phyloP scores from a whole-genome alignment of 2,329 filamentous ascomycete species.

The Fusarium redolens region DNA sequence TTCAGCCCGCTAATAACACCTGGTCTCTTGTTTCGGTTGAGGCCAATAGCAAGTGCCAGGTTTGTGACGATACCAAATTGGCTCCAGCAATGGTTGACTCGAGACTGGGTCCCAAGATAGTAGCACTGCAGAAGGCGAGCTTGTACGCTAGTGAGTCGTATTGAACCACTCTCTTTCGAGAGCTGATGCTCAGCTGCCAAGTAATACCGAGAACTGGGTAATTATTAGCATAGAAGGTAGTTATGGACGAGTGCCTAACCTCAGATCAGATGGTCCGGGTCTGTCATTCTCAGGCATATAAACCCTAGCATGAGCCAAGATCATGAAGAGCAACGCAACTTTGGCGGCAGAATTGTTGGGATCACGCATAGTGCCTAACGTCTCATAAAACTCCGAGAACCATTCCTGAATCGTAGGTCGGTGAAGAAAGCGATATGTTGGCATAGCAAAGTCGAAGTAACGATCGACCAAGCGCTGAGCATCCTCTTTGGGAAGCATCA shows the following conservation, averaged over 20 bases:
- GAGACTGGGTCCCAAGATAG: conserved; percentile 57
- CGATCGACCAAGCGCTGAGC: conserved; percentile 55
- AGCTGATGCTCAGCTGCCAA: conserved; percentile 52
- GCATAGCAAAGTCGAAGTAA: conserved; percentile 68
- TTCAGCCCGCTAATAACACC: conserved; percentile 25
- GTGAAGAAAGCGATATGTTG: conserved; percentile 67
- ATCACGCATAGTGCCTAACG: conserved; percentile 44
- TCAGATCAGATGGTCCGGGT: conserved; percentile 40
- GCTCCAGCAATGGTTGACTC: conserved; percentile 61
- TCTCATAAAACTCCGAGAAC: conserved; percentile 56
- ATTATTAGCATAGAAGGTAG: background rate
- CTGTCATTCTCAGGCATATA: conserved; percentile 49
- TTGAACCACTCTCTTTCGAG: conserved; percentile 52
- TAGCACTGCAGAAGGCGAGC: conserved; percentile 56
- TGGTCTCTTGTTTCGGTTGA: conserved; percentile 34
- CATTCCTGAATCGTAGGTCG: conserved; percentile 62
- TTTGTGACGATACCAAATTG: conserved; percentile 57
- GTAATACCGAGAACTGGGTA: conserved; percentile 38
- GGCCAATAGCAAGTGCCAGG: conserved; percentile 52
- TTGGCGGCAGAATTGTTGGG: conserved; percentile 39
- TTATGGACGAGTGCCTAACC: background rate
- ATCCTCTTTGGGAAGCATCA: conserved; percentile 54
- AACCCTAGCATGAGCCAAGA: conserved; percentile 62
- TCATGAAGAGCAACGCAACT: conserved; percentile 60
- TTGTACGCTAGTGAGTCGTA: conserved; percentile 55